Conservation (phyloP, 176 grass and related monocot genomes). For the Cymbopogon citratus region DNA sequence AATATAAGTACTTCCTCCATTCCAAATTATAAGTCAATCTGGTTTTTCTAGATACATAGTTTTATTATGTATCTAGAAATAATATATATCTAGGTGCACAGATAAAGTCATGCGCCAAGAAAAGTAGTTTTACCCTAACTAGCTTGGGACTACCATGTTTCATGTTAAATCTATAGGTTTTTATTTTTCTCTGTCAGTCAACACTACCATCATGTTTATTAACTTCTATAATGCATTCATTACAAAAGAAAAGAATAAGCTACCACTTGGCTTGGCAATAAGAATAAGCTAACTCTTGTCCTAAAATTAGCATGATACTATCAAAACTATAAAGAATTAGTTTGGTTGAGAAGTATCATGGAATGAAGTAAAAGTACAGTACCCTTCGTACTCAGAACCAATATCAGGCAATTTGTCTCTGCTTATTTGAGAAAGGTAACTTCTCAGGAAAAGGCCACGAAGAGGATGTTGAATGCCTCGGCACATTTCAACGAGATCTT, state of each 20-base stretch:
- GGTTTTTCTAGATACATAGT: too few species aligned
- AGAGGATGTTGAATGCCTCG: slow-evolving; percentile 91
- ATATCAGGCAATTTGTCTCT: slow-evolving; percentile 92
- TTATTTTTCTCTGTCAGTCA: too few species aligned
- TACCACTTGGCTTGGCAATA: not conserved
- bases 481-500: slow-evolving; percentile 99
- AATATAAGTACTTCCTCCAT: too few species aligned
- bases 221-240: too few species aligned
- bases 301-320: not conserved
- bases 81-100: too few species aligned
- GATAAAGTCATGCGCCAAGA: too few species aligned
- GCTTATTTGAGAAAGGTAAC: slow-evolving; percentile 95
- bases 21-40: too few species aligned
- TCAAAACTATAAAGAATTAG: slow-evolving; percentile 11
- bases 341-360: not conserved
- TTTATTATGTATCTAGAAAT: too few species aligned
- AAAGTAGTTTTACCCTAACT: not conserved
- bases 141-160: not conserved
- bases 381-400: slow-evolving; percentile 96
- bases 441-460: slow-evolving; percentile 96
- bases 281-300: slow-evolving; percentile 14
- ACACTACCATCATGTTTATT: too few species aligned
- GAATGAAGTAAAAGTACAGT: slow-evolving; percentile 22
- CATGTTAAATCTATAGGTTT: too few species aligned
- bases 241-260: not conserved